A percentile compares a stretch with the other conserved stretches of the same genome.
Evolutionary conservation across 2,329 filamentous ascomycete genomes (phyloP).

Genomic region (Exophiala calicioides): DNA sequence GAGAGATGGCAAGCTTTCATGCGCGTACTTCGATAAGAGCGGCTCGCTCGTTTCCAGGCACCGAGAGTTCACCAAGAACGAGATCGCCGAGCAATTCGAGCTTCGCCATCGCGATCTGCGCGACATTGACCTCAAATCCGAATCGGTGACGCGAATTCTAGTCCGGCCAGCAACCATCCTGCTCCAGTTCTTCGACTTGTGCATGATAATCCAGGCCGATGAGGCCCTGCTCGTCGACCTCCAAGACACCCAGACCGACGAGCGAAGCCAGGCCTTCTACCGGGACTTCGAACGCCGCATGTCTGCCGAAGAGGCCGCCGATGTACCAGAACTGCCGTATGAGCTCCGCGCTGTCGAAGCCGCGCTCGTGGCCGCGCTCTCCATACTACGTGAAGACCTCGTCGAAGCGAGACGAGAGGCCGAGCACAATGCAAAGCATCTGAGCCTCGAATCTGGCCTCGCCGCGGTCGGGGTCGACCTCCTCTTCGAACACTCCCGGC

Average conservation of each 20-base stretch:
- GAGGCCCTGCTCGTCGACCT: constrained; percentile 35
- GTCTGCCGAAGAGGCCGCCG: constrained; percentile 24
- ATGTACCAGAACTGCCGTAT: constrained; percentile 33
- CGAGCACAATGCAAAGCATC: constrained; percentile 11
- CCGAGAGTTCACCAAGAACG: constrained; percentile 20
- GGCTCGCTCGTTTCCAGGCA: constrained; percentile 9
- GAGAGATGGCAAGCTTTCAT: constrained; percentile 20
- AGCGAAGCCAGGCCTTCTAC: constrained; percentile 22
- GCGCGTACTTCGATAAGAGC: constrained; percentile 17
- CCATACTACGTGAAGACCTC: constrained; percentile 36
- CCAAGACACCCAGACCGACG: background rate
- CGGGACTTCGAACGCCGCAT: constrained; percentile 35
- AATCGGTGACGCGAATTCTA: constrained; percentile 39
- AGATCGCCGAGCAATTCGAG: constrained; percentile 25
- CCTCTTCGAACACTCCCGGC: constrained; percentile 35
- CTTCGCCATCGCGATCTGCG: constrained; percentile 37
- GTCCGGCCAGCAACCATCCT: constrained; percentile 38
- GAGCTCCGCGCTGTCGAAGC: constrained; percentile 41
- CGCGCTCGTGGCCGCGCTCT: constrained; percentile 38
- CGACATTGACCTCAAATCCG: constrained; percentile 38
- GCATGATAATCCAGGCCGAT: constrained; percentile 39
- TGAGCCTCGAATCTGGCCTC: constrained; percentile 22
- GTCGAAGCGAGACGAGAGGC: constrained; percentile 16
- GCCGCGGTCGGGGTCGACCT: constrained; percentile 29
- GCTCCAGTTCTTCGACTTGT: constrained; percentile 40